phyloP scores from a whole-genome alignment of 768 basidiomycete species.

The Gautieria morchelliformis region DNA sequence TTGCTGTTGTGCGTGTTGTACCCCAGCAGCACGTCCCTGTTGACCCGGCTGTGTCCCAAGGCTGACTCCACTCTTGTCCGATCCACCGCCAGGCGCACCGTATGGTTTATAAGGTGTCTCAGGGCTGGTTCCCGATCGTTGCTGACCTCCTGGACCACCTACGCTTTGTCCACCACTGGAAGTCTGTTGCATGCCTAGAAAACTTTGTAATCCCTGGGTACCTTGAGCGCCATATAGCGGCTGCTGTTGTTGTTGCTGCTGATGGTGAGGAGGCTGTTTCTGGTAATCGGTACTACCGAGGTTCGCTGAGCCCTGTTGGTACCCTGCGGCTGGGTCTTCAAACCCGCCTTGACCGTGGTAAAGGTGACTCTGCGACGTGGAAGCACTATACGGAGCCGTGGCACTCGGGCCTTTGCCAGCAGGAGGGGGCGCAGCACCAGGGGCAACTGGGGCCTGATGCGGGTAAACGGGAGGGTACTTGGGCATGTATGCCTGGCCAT shows the following conservation, averaged over 20 bases:
- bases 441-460: constrained; percentile 61
- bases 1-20: constrained; percentile 31
- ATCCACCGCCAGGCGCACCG: constrained; percentile 25
- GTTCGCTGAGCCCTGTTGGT: constrained; percentile 39
- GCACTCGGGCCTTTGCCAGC: constrained; percentile 55
- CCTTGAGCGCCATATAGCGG: constrained; percentile 35
- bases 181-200: constrained; percentile 47
- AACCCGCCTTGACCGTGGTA: constrained; percentile 7
- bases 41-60: constrained; percentile 33
- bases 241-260: constrained; percentile 42
- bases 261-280: constrained; percentile 47
- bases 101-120: constrained; percentile 74
- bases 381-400: constrained; percentile 31
- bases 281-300: constrained; percentile 41
- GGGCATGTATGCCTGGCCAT: constrained; percentile 18
- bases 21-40: constrained; percentile 29
- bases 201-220: constrained; percentile 30
- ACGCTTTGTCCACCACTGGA: constrained; percentile 49
- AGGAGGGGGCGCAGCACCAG: constrained; percentile 54
- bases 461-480: constrained; percentile 63
- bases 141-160: constrained; percentile 35
- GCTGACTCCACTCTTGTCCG: constrained; percentile 24
- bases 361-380: constrained; percentile 5
- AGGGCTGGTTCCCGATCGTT: constrained; percentile 44
- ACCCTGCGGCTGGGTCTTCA: constrained; percentile 2